Percentiles rank a stretch among this genome's conserved stretches.
Evolutionary conservation across 495 filamentous ascomycete genomes (phyloP).

Genomic region (Mycothermus thermophilus): DNA sequence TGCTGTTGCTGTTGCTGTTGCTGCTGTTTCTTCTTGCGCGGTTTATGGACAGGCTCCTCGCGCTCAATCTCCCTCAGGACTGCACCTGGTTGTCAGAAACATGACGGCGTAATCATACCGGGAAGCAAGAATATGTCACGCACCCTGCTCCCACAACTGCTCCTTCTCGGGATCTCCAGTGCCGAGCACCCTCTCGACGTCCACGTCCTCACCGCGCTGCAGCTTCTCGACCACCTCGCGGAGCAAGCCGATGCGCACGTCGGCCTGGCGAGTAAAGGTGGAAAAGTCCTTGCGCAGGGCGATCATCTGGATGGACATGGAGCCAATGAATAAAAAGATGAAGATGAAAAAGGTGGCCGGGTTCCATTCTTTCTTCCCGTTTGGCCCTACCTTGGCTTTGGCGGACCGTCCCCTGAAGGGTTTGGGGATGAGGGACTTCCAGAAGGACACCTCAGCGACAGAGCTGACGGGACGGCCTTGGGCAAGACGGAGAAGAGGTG

Average conservation of each 20-base stretch:
- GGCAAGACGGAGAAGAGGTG: too few relatives aligned
- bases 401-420: conserved; percentile 18
- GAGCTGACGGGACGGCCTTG: conserved; percentile 15
- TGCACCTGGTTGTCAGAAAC: too few relatives aligned
- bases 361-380: conserved; percentile 77
- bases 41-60: conserved; percentile 53
- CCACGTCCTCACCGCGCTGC: conserved; percentile 75
- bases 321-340: conserved; percentile 83
- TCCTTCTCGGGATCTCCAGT: conserved; percentile 65
- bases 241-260: conserved; percentile 63
- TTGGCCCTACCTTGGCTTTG: conserved; percentile 20
- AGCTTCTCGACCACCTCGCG: conserved; percentile 73
- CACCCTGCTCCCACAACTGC: conserved; percentile 78
- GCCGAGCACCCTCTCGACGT: conserved; percentile 72
- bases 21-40: conserved; percentile 23
- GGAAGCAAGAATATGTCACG: too few relatives aligned
- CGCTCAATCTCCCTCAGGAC: conserved; percentile 71
- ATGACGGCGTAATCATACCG: too few relatives aligned
- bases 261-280: conserved; percentile 56
- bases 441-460: conserved; percentile 46
- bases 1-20: too few relatives aligned
- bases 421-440: conserved; percentile 52
- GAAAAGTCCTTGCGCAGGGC: conserved; percentile 59
- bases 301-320: conserved; percentile 87
- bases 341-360: conserved; percentile 86